Percentiles rank a stretch among this genome's conserved stretches.
phyloP scores from a whole-genome alignment of 352 stramenopile species.

The Pythium catenulatum region DNA sequence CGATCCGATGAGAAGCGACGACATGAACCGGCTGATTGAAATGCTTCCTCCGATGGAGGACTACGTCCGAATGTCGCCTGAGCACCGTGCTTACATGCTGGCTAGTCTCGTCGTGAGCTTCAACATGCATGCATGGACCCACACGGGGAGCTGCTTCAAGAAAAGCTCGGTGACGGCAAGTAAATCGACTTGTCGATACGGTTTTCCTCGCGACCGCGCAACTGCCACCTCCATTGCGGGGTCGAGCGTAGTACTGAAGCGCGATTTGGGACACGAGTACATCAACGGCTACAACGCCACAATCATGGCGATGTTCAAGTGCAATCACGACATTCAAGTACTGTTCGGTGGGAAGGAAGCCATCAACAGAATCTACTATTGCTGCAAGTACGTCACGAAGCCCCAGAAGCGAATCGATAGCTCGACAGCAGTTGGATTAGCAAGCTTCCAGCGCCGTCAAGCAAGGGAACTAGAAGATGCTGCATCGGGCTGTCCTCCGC shows the following conservation, averaged over 20 bases:
- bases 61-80: background rate
- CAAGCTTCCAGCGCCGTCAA: conserved; percentile 34
- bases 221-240: background rate
- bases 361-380: conserved; percentile 29
- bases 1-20: no score
- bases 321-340: conserved; percentile 42
- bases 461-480: background rate
- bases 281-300: conserved; percentile 27
- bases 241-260: background rate
- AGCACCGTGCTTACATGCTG: background rate
- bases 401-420: background rate
- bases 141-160: background rate
- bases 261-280: conserved; percentile 11
- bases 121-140: background rate
- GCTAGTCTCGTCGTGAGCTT: background rate
- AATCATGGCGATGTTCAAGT: conserved; percentile 43
- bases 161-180: background rate
- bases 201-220: background rate
- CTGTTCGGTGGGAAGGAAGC: conserved; percentile 18
- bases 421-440: conserved; percentile 12
- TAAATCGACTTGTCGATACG: background rate
- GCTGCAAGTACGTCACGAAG: conserved; percentile 36
- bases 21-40: background rate
- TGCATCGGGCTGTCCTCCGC: background rate
- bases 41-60: background rate